Conservation (phyloP, 179 eudicot genomes). For the Patellifolia procumbens region DNA sequence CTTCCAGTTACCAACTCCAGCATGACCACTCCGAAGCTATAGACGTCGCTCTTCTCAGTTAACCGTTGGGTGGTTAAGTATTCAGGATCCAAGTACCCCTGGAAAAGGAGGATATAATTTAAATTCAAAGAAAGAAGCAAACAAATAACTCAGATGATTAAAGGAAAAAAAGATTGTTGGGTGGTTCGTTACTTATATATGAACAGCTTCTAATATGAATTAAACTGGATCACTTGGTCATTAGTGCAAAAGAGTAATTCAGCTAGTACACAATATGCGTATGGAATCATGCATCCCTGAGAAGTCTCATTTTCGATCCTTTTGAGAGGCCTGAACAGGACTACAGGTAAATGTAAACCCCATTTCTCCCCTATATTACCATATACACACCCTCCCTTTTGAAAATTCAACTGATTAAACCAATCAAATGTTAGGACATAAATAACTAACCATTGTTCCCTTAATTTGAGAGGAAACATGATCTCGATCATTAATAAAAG, state of each 20-base stretch:
- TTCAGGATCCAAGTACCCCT: slow-evolving; percentile 70
- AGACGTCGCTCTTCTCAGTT: slow-evolving; percentile 67
- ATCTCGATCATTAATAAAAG: slow-evolving; percentile 17
- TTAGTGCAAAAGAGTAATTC: not conserved
- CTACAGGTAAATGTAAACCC: not conserved
- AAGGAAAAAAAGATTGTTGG: not conserved
- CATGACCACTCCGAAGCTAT: slow-evolving; percentile 60
- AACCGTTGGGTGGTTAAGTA: slow-evolving; percentile 50
- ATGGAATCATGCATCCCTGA: not conserved
- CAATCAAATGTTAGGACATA: not conserved
- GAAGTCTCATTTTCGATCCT: not conserved
- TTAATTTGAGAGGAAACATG: slow-evolving; percentile 38
- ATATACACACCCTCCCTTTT: not conserved
- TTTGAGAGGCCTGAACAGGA: not conserved
- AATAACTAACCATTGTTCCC: slow-evolving; percentile 41
- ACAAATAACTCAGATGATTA: not conserved
- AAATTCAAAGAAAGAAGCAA: not conserved
- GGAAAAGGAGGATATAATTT: slow-evolving; percentile 11
- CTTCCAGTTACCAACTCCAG: slow-evolving; percentile 58
- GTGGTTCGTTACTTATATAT: not conserved
- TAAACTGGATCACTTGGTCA: not conserved
- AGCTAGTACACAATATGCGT: not conserved
- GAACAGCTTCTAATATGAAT: not conserved
- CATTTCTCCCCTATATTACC: too few relatives aligned
- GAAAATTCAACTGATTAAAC: not conserved